Evolutionary conservation across 2,329 filamentous ascomycete genomes (phyloP), one percentile per base, ranked within the genome.

Genomic region (Penicillium concentricum): DNA sequence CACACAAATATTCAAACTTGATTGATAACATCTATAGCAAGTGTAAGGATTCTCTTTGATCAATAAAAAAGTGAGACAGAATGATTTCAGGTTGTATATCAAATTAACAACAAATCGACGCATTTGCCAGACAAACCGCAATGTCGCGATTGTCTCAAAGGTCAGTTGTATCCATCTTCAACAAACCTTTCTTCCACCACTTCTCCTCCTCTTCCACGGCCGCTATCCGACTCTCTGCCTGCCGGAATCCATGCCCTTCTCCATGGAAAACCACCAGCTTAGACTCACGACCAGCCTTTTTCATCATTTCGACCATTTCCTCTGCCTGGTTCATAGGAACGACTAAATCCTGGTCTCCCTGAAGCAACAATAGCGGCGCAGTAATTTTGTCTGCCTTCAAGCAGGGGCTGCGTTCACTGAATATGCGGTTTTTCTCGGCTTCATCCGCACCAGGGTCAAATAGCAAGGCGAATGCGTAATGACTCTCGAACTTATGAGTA

Each of bases 241-340:
- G 76, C 5, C 62, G 65, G 58, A 82, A 80, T 47, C 78, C 76
- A 62, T 83, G 81, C 0, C 80, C 81, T 61, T 84, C 81, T 4
- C 76, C 79, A 1, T 75, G 67, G 32, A 78, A 76, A 26, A 80
- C 69, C 8, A 82, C 71, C 4, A 82, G 63, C 52, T 74, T 72
- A 6, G 82, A 77, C 38, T 80, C 70, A 0, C 74, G 74, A 0
- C 76, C 78, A 1, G 67, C 72, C 34, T 67, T 62, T 44, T 65
- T 67, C 15, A 83, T 70, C n/a, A 74, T 72, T 35, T 70, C 67
- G 15, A 79, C 76, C 65, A 87, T 81, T 45, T 80, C 74, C 41
- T 76, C 71, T 6, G 81, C 81, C 65, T 87, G 84, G n/a, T 77
- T 74, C 16, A 81, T 66, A 0, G 83, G 84, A n/a, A 86, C 84